Percentiles rank a stretch among this genome's conserved stretches.
Evolutionary conservation across 1,284 basidiomycete genomes (phyloP).

Genomic region (Pseudomicrostroma phylloplanum): DNA sequence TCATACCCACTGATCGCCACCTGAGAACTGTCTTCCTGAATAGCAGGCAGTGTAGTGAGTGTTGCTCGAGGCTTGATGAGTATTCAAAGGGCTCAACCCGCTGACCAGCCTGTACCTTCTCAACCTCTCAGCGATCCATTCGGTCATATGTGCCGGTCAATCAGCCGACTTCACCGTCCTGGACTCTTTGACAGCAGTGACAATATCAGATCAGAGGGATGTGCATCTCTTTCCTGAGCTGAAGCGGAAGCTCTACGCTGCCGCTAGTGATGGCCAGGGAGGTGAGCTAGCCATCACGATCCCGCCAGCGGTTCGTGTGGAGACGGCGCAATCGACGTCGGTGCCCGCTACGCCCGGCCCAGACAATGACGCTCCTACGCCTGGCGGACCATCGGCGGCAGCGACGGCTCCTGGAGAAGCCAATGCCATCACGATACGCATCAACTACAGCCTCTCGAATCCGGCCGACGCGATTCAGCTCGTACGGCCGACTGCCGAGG

Average conservation of each 20-base stretch:
- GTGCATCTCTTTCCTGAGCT: slow-evolving; percentile 86
- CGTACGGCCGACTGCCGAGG: slow-evolving; percentile 68
- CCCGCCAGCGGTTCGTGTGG: slow-evolving; percentile 59
- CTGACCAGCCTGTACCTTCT: slow-evolving; percentile 26
- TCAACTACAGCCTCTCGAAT: slow-evolving; percentile 72
- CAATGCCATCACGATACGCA: slow-evolving; percentile 67
- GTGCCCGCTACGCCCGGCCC: slow-evolving; percentile 11
- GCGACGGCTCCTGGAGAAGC: slow-evolving; percentile 57
- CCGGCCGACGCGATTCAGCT: slow-evolving; percentile 82
- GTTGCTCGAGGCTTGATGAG: slow-evolving; percentile 21
- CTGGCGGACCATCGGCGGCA: slow-evolving; percentile 19
- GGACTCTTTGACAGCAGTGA: slow-evolving; percentile 68
- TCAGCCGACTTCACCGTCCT: slow-evolving; percentile 66
- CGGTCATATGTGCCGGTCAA: slow-evolving; percentile 58
- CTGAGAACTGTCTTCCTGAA: slow-evolving; percentile 76
- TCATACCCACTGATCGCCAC: slow-evolving; percentile 69
- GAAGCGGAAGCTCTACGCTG: slow-evolving; percentile 84
- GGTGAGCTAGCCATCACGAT: slow-evolving; percentile 89
- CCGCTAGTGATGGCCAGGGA: slow-evolving; percentile 80
- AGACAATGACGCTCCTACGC: slow-evolving; percentile 22
- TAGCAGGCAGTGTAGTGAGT: slow-evolving; percentile 73
- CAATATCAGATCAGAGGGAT: slow-evolving; percentile 61
- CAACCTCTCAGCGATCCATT: slow-evolving; percentile 61
- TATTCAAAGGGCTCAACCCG: slow-evolving; percentile 11
- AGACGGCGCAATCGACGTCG: slow-evolving; percentile 14